Percentiles rank a stretch among this genome's conserved stretches.
phyloP scores from a whole-genome alignment of 352 stramenopile genomes.

The Pythium sp. region DNA sequence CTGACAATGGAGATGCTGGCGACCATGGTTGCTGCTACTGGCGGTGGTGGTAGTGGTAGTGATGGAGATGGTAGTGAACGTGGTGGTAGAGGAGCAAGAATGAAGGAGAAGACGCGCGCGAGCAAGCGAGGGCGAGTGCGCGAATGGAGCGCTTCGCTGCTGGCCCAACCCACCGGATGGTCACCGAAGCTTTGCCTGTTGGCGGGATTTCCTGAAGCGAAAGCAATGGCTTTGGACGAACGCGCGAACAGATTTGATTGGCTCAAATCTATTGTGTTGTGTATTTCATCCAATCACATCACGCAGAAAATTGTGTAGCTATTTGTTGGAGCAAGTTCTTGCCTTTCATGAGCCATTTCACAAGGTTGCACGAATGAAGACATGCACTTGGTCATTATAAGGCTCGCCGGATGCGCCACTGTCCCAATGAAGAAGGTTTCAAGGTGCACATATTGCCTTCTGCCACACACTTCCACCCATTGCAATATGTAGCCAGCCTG shows the following conservation, averaged over 20 bases:
- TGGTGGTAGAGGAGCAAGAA: not conserved
- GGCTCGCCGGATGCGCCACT: not conserved
- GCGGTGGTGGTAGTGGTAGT: not conserved
- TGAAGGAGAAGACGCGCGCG: not conserved
- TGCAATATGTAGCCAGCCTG: not conserved
- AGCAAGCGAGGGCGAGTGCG: slow-evolving; percentile 6
- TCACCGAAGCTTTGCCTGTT: slow-evolving; percentile 8
- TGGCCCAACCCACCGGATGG: not conserved
- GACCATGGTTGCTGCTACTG: slow-evolving; percentile 51
- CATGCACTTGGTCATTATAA: not conserved
- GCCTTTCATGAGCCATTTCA: not conserved
- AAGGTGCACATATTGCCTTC: not conserved
- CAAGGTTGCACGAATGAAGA: not conserved
- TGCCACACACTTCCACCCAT: not conserved
- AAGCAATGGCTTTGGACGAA: not conserved
- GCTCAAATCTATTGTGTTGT: not conserved
- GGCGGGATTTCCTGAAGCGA: slow-evolving; percentile 4
- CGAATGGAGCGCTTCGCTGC: slow-evolving; percentile 3
- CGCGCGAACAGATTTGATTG: slow-evolving; percentile 15
- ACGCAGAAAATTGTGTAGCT: not conserved
- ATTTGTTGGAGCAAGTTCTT: not conserved
- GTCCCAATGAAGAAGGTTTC: not conserved
- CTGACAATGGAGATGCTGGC: slow-evolving; percentile 38
- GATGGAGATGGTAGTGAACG: not conserved
- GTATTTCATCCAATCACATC: not conserved